Conservation (phyloP, 192 early-diverging fungal species). For the Irineochytrium annulatum region DNA sequence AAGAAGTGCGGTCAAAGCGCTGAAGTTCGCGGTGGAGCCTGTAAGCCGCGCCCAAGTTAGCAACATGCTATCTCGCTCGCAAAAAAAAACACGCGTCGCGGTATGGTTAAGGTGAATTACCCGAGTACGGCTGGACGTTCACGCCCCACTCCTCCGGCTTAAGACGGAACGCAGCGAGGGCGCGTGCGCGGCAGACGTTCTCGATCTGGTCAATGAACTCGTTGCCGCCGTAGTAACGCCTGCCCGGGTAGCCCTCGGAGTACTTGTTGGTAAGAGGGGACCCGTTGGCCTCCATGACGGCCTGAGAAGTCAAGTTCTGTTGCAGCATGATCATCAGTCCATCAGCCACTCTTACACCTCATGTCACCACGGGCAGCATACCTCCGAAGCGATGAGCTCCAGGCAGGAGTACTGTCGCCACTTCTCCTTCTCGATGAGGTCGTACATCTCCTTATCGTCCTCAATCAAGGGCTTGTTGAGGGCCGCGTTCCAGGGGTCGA, state of each 20-base stretch:
- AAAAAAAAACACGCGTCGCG: no score
- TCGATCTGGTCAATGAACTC: conserved; percentile 96
- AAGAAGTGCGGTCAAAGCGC: conserved; percentile 92
- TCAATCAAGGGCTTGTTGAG: conserved; percentile 88
- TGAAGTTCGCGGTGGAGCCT: conserved; percentile 96
- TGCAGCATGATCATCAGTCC: background rate
- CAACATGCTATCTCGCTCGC: background rate
- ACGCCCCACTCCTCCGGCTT: conserved; percentile 93
- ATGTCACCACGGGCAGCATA: no score
- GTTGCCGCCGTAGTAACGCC: conserved; percentile 99
- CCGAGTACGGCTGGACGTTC: conserved; percentile 99
- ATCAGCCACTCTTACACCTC: background rate
- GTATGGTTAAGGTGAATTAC: conserved; percentile 16
- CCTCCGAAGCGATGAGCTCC: conserved; percentile 98
- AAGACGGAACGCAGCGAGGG: conserved; percentile 88
- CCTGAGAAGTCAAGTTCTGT: conserved; percentile 99
- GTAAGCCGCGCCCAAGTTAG: background rate
- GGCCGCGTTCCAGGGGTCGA: conserved; percentile 37
- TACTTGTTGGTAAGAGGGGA: conserved; percentile 99
- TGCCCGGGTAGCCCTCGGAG: conserved; percentile 96
- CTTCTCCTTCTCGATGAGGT: conserved; percentile 95
- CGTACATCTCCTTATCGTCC: conserved; percentile 91
- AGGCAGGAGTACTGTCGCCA: conserved; percentile 97
- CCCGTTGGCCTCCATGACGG: conserved; percentile 99
- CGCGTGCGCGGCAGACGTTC: conserved; percentile 92